Evolutionary conservation across 176 grass and related monocot genomes (phyloP), one percentile per base, ranked within the genome.

Genomic region (Musa itinerans): DNA sequence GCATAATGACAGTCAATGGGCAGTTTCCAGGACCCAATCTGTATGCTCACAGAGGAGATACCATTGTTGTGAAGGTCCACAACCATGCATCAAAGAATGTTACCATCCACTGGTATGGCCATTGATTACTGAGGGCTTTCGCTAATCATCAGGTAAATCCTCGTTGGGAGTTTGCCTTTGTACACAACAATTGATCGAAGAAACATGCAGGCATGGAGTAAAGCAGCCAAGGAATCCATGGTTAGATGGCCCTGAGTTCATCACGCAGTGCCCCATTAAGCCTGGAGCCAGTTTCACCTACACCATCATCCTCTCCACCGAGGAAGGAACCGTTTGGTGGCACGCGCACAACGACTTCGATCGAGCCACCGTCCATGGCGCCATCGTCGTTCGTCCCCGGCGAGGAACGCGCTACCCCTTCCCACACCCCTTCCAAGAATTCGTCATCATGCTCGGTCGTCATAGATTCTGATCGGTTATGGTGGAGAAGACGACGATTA

Each of bases 261-360:
- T 76, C 14, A 76, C 73, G 8, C 73, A 76, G 26, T 62, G 53
- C 54, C 17, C 27, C 2, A 76, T 76, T 2, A 11, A 58, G 9
- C 73, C 73, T 8, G 73, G 73, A 62, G 0, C 11, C 16, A 62
- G 25, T 16, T 76, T 76, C 29, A 22, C 22, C 53, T 76, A 76
- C 73, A 62, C 54, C 1, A 2, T 63, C 27, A 22, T n/a, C 16
- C 54, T 76, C 25, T 43, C 73, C 55, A 61, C 54, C 13, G 73
- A 76, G 20, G 73, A 76, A 50, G 73, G 73, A 2, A 76, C 73
- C 1, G 13, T 76, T 9, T 76, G 73, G 73, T 76, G 73, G 73
- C 73, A 76, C 54, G 55, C 73, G 9, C 73, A 76, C 54, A 61
- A 11, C 13, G 73, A 63, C 54, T 63, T 62, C 73, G 11, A 20